Base-by-base conservation (phyloP, 2,329 filamentous ascomycete genomes). In the Fusarium sp. region DNA sequence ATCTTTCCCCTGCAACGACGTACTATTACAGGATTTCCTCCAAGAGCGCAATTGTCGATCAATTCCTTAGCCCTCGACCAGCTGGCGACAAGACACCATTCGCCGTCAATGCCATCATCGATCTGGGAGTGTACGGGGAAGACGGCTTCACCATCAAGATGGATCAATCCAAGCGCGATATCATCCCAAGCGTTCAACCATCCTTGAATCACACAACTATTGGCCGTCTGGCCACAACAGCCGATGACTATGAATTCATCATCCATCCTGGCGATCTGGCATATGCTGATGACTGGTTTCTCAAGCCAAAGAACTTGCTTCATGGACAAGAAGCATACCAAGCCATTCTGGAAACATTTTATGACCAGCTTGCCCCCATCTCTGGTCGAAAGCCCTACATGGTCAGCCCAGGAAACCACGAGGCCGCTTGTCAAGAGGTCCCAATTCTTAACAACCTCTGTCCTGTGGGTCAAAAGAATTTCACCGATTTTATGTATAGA, bases 171-270 rank as follows among this genome's bases (percentile, higher is more conserved):
- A 66, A 66, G 37, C 41, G 62, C 4, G 56, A 66, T 13, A 19
- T 62, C 0, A 66, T 66, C 10, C 62, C 62, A 0, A 47, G 20
- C 2, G 14, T 66, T 6, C 62, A 66, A 0, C 62, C 62, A 1
- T 61, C 62, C 1, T 15, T 66, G 9, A 66, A 66, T 3, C 62
- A 66, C 19, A 66, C 62, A 2, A 66, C 62, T 7, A 66, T 66
- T 7, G 62, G 62, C 2, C 46, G 62, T 3, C 62, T 66, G 20
- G 62, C 62, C 2, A 40, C 62, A 8, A 66, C 62, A 19, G 49
- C 19, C 0, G 37, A 66, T 6, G 62, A 66, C 2, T 66, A 66
- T 4, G 62, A 66, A 7, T 66, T 66, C 3, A 62, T 66, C 5
- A 66, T 66, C 9, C 60, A 63, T 11, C 60, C 60, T 0, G 60